A percentile compares a stretch with the other conserved stretches of the same genome.
These are phyloP conservation scores for Colletotrichum lindemuthianum DNA, from an alignment of 2,329 filamentous ascomycete species.

Conservation along the genomic window DNA sequence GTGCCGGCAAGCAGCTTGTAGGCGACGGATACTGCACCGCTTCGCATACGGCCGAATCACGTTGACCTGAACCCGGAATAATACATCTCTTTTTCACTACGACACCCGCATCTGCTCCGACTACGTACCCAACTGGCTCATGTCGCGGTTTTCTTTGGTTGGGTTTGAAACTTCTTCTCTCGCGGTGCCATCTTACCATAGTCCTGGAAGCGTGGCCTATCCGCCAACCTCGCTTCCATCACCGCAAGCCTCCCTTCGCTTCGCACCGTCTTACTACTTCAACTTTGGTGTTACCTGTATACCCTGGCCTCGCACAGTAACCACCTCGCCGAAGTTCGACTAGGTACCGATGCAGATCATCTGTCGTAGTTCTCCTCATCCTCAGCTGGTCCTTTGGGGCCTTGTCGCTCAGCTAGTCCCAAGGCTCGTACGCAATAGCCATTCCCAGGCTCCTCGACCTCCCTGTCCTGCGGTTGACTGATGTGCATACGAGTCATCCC, in stretches of 20 bases:
- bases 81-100: neutral
- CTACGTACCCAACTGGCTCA: neutral
- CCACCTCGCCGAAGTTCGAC: too few relatives aligned
- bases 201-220: slow-evolving; percentile 24
- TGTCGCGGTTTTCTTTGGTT: slow-evolving; percentile 7
- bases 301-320: neutral
- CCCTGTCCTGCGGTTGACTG: slow-evolving; percentile 10
- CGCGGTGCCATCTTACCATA: slow-evolving; percentile 20
- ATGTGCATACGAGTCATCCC: slow-evolving; percentile 25
- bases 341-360: too few relatives aligned
- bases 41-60: slow-evolving; percentile 23
- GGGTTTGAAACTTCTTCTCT: slow-evolving; percentile 3
- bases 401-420: neutral
- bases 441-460: neutral
- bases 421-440: neutral
- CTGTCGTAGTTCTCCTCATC: too few relatives aligned
- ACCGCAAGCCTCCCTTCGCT: slow-evolving; percentile 26
- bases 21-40: slow-evolving; percentile 14
- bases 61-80: neutral
- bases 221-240: slow-evolving; percentile 10
- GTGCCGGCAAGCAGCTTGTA: too few relatives aligned
- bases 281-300: slow-evolving; percentile 16
- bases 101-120: too few relatives aligned
- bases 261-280: slow-evolving; percentile 30
- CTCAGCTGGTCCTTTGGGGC: too few relatives aligned